Base-by-base conservation (phyloP, 768 basidiomycete species). In the Kwoniella europaea region DNA sequence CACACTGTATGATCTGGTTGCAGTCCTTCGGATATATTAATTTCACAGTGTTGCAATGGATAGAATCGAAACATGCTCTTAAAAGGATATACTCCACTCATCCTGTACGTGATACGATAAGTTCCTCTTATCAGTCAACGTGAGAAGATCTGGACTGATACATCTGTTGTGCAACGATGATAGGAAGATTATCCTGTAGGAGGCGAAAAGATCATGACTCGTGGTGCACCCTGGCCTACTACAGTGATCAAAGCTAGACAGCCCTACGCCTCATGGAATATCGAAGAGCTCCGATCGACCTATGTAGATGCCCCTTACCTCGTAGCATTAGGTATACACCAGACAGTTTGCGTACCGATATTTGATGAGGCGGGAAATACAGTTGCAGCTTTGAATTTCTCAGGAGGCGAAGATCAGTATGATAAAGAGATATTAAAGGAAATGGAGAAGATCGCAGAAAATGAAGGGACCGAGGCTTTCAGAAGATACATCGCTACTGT, bases 181-280 rank as follows among this genome's bases (percentile, higher is more conserved):
- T 58, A 61, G 59, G 22, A 61, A 42, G 20, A 61, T 22, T 61
- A 61, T 20, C 59, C 59, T 4, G 59, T 61, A 20, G 42, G 42
- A 43, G 59, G 59, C 20, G 59, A 61, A 12, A 61, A 61, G 20
- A 44, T 46, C 3, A 61, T 61, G 59, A 42, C 59, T 12, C 35
- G 41, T 42, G 42, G 20, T 12, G 59, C 59, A n/a, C 59, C 59
- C 15, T 61, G 59, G 59, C 59, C 59, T n/a, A 27, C 35, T 2
- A 61, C 43, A n/a, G 59, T 61, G 0, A n/a, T 61, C 18, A 18
- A 43, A 20, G 18, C 16, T 4, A 35, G 41, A 16, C 16, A 42
- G 20, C n/a, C 59, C 15, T 44, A 61, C 42, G 59, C 42, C 6
- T 61, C 59, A 12, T 55, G 54, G 54, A 55, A 55, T 55, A 55